phyloP scores from a whole-genome alignment of 2,329 filamentous ascomycete genomes.

The Pseudogymnoascus sp. region DNA sequence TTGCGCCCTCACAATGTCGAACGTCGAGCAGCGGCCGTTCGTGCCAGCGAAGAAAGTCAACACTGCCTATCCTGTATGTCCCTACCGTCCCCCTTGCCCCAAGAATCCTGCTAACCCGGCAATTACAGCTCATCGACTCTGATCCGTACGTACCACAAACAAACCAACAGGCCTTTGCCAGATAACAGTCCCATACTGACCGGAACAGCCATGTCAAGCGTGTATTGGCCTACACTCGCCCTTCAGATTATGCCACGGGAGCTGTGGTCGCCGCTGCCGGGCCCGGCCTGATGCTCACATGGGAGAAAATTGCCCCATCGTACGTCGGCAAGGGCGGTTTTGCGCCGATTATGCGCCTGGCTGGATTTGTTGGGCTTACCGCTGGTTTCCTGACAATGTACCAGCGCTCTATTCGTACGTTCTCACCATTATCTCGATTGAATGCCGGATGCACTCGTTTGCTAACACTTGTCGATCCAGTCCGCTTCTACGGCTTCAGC shows the following conservation, averaged over 20 bases:
- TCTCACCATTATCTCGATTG: neutral
- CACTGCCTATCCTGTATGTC: conserved; percentile 78
- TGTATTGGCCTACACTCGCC: conserved; percentile 78
- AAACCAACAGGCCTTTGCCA: neutral
- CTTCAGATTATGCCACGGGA: conserved; percentile 72
- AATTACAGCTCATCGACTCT: conserved; percentile 85
- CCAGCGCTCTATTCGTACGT: conserved; percentile 73
- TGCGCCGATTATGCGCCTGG: conserved; percentile 71
- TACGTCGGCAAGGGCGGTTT: conserved; percentile 78
- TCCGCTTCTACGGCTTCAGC: conserved; percentile 89
- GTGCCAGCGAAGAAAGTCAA: conserved; percentile 71
- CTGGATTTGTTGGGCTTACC: conserved; percentile 60
- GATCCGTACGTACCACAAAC: conserved; percentile 67
- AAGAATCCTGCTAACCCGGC: conserved; percentile 23
- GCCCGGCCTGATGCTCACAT: conserved; percentile 65
- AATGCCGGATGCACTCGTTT: neutral
- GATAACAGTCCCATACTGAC: conserved; percentile 22
- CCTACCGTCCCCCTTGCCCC: conserved; percentile 11
- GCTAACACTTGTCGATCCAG: conserved; percentile 36
- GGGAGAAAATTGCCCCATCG: conserved; percentile 81
- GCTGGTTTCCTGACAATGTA: conserved; percentile 84
- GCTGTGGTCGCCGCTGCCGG: conserved; percentile 60
- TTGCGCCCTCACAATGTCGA: conserved; percentile 27
- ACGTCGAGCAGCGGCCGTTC: conserved; percentile 36
- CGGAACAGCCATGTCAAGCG: conserved; percentile 73